These are phyloP conservation scores for Zea mays DNA, from an alignment of 176 grass and related monocot genomes.

Conservation along the genomic window DNA sequence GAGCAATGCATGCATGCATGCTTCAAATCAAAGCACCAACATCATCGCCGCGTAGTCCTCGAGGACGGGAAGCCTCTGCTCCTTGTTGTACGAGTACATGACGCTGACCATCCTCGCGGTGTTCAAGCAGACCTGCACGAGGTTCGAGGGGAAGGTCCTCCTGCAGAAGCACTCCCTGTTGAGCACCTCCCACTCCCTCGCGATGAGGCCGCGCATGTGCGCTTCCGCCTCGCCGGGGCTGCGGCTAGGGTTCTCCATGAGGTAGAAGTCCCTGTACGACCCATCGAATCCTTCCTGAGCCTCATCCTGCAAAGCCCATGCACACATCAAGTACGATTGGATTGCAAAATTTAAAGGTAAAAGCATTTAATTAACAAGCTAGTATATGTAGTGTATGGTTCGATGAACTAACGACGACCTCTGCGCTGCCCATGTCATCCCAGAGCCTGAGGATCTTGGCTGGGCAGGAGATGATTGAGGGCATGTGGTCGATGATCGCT, in stretches of 20 bases:
- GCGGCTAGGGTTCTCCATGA: conserved; percentile 53
- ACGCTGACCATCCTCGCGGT: conserved; percentile 51
- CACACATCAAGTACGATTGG: not conserved
- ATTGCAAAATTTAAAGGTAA: not conserved
- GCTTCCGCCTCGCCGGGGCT: not conserved
- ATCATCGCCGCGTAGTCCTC: conserved; percentile 44
- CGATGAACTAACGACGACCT: conserved; percentile 23
- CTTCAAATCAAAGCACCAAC: conserved; percentile 4
- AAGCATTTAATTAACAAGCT: not conserved
- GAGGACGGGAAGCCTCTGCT: conserved; percentile 37
- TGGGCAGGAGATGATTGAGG: conserved; percentile 26
- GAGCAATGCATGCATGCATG: too few species aligned
- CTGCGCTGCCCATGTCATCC: conserved; percentile 67
- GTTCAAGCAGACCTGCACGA: conserved; percentile 33
- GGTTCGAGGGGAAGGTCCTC: conserved; percentile 18
- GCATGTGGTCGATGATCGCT: not conserved
- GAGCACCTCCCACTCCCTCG: conserved; percentile 56
- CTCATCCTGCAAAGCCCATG: conserved; percentile 52
- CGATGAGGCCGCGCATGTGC: conserved; percentile 47
- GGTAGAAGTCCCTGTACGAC: conserved; percentile 53
- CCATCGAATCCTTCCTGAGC: conserved; percentile 62
- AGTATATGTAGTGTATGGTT: too few species aligned
- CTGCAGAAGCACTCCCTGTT: conserved; percentile 51
- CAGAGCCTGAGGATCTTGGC: conserved; percentile 62
- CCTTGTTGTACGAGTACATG: conserved; percentile 57